A percentile compares a stretch with the other conserved stretches of the same genome.
Conservation (phyloP, 2,329 filamentous ascomycete genomes). For the Akanthomyces uredinophilus region DNA sequence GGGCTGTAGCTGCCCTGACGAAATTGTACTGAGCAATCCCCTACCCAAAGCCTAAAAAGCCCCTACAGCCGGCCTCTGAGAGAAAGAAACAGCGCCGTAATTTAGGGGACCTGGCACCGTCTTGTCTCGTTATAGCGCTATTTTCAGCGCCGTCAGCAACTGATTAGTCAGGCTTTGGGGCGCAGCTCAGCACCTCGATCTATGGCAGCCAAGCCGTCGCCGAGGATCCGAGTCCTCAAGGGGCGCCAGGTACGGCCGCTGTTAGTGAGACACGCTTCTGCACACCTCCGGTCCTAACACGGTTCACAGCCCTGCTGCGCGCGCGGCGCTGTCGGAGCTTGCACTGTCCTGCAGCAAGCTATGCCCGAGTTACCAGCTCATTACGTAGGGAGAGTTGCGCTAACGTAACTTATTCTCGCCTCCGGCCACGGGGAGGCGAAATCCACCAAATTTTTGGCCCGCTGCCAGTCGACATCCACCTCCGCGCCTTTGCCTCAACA, state of each 20-base stretch:
- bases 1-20: neutral
- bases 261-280: neutral
- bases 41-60: neutral
- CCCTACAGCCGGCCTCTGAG: neutral
- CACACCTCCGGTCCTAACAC: neutral
- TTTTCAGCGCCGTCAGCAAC: neutral
- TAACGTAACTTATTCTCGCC: constrained; percentile 12
- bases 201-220: neutral
- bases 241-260: neutral
- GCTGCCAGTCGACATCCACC: neutral
- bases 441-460: constrained; percentile 12
- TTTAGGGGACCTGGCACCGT: neutral
- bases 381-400: neutral
- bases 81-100: neutral
- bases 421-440: constrained; percentile 15
- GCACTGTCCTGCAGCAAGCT: neutral
- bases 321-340: constrained; percentile 11
- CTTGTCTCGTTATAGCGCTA: neutral
- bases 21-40: no score
- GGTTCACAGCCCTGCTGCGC: neutral
- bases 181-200: neutral
- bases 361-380: neutral
- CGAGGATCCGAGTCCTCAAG: neutral
- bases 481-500: neutral
- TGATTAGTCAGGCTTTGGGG: neutral